A percentile compares a stretch with the other conserved stretches of the same genome.
These are phyloP conservation scores for Stylosanthes scabra DNA, from an alignment of 331 rosid species.

Conservation along the genomic window DNA sequence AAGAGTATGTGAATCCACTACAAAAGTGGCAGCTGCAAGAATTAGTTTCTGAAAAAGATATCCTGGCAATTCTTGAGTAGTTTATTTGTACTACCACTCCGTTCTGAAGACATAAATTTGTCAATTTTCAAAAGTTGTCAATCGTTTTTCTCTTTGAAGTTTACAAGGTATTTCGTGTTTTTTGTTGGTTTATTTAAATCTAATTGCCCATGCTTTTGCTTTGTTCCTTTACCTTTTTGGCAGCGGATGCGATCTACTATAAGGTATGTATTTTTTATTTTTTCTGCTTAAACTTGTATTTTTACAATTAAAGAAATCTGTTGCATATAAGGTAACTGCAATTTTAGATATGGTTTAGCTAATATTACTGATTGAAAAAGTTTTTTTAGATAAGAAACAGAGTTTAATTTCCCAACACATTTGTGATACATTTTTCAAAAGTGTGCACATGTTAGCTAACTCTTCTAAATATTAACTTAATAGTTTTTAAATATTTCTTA, in stretches of 20 bases:
- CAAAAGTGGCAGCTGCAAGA: conserved; percentile 25
- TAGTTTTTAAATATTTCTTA: conserved; percentile 18
- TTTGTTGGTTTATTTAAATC: conserved; percentile 23
- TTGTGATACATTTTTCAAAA: no score
- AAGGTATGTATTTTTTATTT: conserved; percentile 58
- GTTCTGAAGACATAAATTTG: conserved; percentile 9
- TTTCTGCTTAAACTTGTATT: neutral
- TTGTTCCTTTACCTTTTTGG: conserved; percentile 39
- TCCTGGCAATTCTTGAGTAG: conserved; percentile 6
- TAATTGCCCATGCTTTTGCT: conserved; percentile 34
- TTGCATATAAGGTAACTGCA: conserved; percentile 6
- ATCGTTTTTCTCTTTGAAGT: conserved; percentile 26
- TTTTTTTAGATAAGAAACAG: no score
- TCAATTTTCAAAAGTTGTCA: conserved; percentile 9
- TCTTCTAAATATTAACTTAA: conserved; percentile 15
- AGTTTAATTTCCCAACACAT: no score
- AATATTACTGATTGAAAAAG: no score
- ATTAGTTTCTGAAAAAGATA: conserved; percentile 20
- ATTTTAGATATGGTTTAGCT: neutral
- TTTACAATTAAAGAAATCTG: neutral
- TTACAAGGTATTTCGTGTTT: conserved; percentile 20
- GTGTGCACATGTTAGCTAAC: no score
- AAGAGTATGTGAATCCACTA: conserved; percentile 30
- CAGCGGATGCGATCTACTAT: conserved; percentile 74
- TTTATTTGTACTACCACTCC: conserved; percentile 27